phyloP scores from a whole-genome alignment of 2,329 filamentous ascomycete genomes.

The Lecanosticta acicola region DNA sequence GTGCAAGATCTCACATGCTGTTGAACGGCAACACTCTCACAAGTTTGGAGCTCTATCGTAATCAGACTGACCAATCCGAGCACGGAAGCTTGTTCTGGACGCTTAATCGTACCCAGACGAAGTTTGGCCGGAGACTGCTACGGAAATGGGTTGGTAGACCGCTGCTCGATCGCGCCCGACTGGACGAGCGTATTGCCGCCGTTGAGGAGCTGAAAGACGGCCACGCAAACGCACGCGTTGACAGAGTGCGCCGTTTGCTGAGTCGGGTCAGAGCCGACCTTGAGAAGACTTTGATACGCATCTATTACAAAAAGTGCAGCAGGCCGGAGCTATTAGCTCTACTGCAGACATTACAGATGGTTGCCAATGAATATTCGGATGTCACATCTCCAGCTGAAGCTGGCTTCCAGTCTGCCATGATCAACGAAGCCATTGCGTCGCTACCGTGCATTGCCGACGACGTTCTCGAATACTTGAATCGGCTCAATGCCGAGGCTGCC shows the following conservation, averaged over 20 bases:
- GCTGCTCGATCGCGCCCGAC: conserved; percentile 65
- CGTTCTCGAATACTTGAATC: conserved; percentile 70
- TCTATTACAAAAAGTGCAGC: conserved; percentile 95
- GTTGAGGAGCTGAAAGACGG: conserved; percentile 78
- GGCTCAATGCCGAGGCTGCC: conserved; percentile 78
- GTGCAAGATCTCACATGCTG: conserved; percentile 88
- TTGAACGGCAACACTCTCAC: conserved; percentile 91
- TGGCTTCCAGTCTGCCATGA: conserved; percentile 64
- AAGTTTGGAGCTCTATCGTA: conserved; percentile 91
- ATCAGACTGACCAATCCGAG: conserved; percentile 77
- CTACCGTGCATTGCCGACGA: conserved; percentile 71
- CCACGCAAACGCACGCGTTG: conserved; percentile 60
- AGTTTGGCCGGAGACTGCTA: conserved; percentile 79
- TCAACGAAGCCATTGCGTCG: conserved; percentile 66
- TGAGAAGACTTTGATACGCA: conserved; percentile 86
- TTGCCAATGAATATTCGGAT: conserved; percentile 68
- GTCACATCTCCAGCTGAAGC: conserved; percentile 60
- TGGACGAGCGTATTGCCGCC: conserved; percentile 75
- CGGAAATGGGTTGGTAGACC: conserved; percentile 94
- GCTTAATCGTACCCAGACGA: conserved; percentile 83
- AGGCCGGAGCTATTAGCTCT: conserved; percentile 80
- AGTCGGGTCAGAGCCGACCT: conserved; percentile 70
- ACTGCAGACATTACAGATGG: conserved; percentile 76
- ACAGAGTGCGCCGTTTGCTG: conserved; percentile 68
- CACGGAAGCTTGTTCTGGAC: conserved; percentile 95